Evolutionary conservation across 495 filamentous ascomycete species (phyloP).

Genomic region (Cercophora newfieldiana): DNA sequence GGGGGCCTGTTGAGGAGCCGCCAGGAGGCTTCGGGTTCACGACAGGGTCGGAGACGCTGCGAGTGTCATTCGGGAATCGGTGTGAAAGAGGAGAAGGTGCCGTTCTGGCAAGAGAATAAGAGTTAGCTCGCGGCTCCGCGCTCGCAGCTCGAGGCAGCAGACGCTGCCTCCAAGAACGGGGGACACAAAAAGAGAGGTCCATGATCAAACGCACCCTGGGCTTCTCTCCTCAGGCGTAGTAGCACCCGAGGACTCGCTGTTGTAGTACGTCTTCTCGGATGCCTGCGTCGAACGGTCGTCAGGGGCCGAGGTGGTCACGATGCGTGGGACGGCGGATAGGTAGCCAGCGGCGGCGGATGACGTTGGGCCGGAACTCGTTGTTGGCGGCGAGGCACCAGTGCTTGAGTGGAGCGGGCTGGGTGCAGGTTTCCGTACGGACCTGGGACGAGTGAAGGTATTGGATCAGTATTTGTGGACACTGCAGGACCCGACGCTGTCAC

Average conservation of each 20-base stretch:
- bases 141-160: conserved; percentile 14
- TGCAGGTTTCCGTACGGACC: conserved; percentile 41
- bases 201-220: conserved; percentile 34
- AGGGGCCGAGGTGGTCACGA: conserved; percentile 38
- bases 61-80: conserved; percentile 45
- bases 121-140: conserved; percentile 28
- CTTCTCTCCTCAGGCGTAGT: conserved; percentile 35
- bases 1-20: conserved; percentile 32
- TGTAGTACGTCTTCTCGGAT: conserved; percentile 36
- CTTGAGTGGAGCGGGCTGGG: conserved; percentile 47
- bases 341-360: conserved; percentile 37
- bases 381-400: conserved; percentile 39
- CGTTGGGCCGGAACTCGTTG: conserved; percentile 43
- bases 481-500: conserved; percentile 32
- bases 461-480: conserved; percentile 42
- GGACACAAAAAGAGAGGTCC: conserved; percentile 12
- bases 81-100: conserved; percentile 30
- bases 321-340: conserved; percentile 37
- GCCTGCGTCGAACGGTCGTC: conserved; percentile 26
- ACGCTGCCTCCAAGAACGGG: conserved; percentile 19
- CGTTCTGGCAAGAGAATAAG: conserved; percentile 30
- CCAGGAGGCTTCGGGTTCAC: conserved; percentile 39
- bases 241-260: conserved; percentile 39
- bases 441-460: conserved; percentile 30
- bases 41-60: conserved; percentile 38